Base-by-base conservation (phyloP, 352 stramenopile species). In the Poterioochromonas sp. region DNA sequence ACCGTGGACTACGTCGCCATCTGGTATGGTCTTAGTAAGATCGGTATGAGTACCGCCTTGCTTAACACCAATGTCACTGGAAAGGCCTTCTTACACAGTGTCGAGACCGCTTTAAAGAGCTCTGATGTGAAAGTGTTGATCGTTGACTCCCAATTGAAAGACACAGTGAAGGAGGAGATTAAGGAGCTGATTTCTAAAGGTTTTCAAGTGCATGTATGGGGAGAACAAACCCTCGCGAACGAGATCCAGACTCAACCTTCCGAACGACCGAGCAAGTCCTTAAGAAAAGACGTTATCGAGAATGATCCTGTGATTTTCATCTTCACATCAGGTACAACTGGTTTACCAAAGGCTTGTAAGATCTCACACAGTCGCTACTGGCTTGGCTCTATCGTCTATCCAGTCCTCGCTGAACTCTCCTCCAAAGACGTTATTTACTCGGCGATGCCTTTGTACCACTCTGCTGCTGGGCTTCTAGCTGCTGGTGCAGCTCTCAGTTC, bases 381-480 rank as follows among this genome's bases (percentile, higher is more conserved):
- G 34, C 58, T 73, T 22, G 77, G 58, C 43, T 76, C 77, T 32
- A 51, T 63, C 26, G 49, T 65, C 51, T 71, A 70, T 47, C 53
- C 29, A 22, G 53, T 39, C 26, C 63, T 82, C 11, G 43, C 22
- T 37, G 39, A 35, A 12, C 39, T 81, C 0, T 34, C 29, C 43
- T 49, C 47, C 11, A 40, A 35, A 0, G 81, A 84, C 74, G 51
- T 47, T 20, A 70, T 85, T 22, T 86, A 86, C 71, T 80, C 73
- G 29, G 44, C 79, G 22, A 32, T 86, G 20, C 83, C 83, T 20
- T 79, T 86, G 20, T 85, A 84, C 49, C 83, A 86, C 49, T 80
- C 80, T 8, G 80, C 82, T 32, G 83, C 68, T 39, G 83, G 83
- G 43, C 79, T 85, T 77, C 32, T 86, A 0, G 82, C 70, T 41